Conservation (phyloP, 345 rosid genomes). For the Heritiera fomes region DNA sequence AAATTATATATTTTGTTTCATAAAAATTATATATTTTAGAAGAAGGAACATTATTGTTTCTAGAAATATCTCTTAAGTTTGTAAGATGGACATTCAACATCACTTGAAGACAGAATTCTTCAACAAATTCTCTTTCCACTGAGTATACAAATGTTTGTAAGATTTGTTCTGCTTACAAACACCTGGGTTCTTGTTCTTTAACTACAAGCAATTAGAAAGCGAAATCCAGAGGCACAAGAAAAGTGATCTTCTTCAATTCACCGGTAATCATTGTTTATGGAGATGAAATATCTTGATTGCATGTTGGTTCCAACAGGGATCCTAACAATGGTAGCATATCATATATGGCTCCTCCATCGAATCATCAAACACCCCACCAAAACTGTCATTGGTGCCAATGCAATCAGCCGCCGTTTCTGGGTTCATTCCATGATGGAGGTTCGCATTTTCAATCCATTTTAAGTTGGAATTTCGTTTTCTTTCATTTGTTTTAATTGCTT, state of each 20-base stretch:
- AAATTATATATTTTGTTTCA: too few species aligned
- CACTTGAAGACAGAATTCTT: not conserved
- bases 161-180: not conserved
- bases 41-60: not conserved
- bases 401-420: slow-evolving; percentile 84
- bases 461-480: too few species aligned
- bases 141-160: not conserved
- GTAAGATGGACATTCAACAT: not conserved
- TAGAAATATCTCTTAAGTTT: not conserved
- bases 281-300: slow-evolving; percentile 55
- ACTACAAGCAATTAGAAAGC: not conserved
- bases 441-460: not conserved
- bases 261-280: slow-evolving; percentile 38
- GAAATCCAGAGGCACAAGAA: not conserved
- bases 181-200: not conserved
- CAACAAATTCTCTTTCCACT: not conserved
- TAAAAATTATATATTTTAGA: too few species aligned
- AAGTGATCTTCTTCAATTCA: not conserved
- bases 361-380: slow-evolving; percentile 54
- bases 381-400: slow-evolving; percentile 72
- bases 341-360: slow-evolving; percentile 66
- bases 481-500: too few species aligned
- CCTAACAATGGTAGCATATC: slow-evolving; percentile 50
- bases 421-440: slow-evolving; percentile 95
- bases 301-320: slow-evolving; percentile 63